phyloP scores from a whole-genome alignment of 768 basidiomycete species.

The Boletus rubropictus region DNA sequence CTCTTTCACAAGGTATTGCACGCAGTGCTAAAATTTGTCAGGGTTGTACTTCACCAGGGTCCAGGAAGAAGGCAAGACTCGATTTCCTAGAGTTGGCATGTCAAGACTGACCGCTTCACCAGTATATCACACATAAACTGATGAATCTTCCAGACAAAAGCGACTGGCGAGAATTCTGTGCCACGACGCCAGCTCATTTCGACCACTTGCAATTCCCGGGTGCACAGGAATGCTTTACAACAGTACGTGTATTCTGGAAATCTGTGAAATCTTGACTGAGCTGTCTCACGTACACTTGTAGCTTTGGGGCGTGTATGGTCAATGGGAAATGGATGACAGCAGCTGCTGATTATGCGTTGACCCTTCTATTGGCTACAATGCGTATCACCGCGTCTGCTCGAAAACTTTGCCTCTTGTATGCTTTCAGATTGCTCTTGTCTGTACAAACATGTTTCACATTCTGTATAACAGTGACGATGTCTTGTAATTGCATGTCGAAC shows the following conservation, averaged over 20 bases:
- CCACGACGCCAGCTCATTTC: conserved; percentile 30
- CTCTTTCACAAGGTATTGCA: not conserved
- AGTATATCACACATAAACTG: conserved; percentile 27
- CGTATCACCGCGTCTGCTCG: too few species aligned
- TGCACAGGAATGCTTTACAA: not conserved
- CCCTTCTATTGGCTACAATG: not conserved
- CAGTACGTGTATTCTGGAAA: not conserved
- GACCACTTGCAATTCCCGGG: conserved; percentile 17
- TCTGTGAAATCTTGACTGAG: not conserved
- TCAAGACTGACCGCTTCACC: not conserved
- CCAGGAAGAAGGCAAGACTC: conserved; percentile 16
- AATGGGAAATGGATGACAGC: conserved; percentile 22
- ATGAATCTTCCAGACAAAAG: conserved; percentile 19
- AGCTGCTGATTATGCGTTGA: conserved; percentile 9
- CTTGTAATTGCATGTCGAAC: not conserved
- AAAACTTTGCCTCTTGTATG: not conserved
- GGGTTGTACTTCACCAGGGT: conserved; percentile 24
- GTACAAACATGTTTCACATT: not conserved
- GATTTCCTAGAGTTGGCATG: not conserved
- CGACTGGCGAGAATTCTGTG: conserved; percentile 33
- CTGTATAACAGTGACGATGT: not conserved
- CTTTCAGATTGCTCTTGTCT: not conserved
- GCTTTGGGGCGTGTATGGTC: conserved; percentile 17
- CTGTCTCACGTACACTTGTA: not conserved
- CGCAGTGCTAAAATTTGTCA: conserved; percentile 2